Base-by-base conservation (phyloP, 148 eudicot species). In the Cornus kousa region DNA sequence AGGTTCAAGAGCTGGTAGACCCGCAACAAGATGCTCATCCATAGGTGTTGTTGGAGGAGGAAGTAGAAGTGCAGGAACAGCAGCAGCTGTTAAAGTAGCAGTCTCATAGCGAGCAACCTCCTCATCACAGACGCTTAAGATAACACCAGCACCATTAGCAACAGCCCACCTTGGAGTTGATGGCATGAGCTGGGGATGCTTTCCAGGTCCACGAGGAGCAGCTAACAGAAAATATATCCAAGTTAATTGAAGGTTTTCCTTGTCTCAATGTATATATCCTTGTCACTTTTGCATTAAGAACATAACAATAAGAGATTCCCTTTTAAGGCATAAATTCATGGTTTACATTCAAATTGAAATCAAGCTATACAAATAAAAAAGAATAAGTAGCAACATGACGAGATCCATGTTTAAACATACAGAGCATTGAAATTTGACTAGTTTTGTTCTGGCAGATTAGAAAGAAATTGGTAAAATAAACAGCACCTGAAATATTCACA, bases 81-180 rank as follows among this genome's bases (percentile, higher is more conserved):
- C 94, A 84, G 93, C 99, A 60, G 99, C 99, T 68, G 99, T 95
- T 78, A 95, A 88, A 79, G 95, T 95, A 64, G 95, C 97, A 83
- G 97, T 93, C 87, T 93, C 99, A 84, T 93, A 92, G 53, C 99
- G 97, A 68, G 97, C 85, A 65, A 93, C 97, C 87, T 95, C 99
- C 74, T 95, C 97, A 60, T 95, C 99, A 88, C 99, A 95, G 37
- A 95, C 99, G 81, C 99, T 95, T 77, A 95, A 80, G 77, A 95
- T 95, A 73, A 95, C 99, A 86, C 99, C 99, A 83, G 99, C 99
- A 24, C 99, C 99, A 87, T 90, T 95, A 79, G 99, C 99, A 75
- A 95, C 93, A 43, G 99, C 99, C 99, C 99, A 95, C 71, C 99
- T 91, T 60, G 99, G 98, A 73, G 94, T 95, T 84, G 99, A 90